Percentiles rank a stretch among this genome's conserved stretches.
These are phyloP conservation scores for Globisporangium ultimum DNA, from an alignment of 352 stramenopile species.

Conservation along the genomic window DNA sequence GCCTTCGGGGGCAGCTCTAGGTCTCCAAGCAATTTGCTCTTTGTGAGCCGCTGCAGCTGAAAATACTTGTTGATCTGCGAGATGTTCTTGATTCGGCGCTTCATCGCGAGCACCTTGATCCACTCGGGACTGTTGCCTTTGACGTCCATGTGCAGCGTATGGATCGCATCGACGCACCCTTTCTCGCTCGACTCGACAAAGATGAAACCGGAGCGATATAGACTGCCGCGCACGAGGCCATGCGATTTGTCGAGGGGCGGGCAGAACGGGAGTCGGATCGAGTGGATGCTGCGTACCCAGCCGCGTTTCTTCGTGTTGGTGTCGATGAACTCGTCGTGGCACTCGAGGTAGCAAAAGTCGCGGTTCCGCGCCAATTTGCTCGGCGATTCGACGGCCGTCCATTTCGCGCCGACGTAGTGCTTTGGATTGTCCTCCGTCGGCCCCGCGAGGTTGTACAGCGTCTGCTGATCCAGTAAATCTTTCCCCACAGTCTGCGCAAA, in stretches of 20 bases:
- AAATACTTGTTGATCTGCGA: constrained; percentile 68
- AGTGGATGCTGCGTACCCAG: constrained; percentile 79
- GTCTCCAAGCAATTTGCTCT: constrained; percentile 50
- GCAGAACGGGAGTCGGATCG: constrained; percentile 72
- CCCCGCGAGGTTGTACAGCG: constrained; percentile 56
- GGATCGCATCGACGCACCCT: constrained; percentile 61
- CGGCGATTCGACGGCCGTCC: constrained; percentile 73
- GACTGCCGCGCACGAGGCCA: constrained; percentile 59
- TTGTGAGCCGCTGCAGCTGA: constrained; percentile 46
- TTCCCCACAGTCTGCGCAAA: constrained; percentile 73
- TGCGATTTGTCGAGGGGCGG: constrained; percentile 50
- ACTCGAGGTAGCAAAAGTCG: constrained; percentile 84
- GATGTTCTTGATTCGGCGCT: constrained; percentile 75
- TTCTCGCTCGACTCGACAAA: constrained; percentile 62
- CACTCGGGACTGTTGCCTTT: constrained; percentile 75
- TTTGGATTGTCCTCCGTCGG: constrained; percentile 74
- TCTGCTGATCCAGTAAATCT: constrained; percentile 79
- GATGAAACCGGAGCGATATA: constrained; percentile 79
- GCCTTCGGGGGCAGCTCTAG: constrained; percentile 58
- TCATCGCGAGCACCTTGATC: constrained; percentile 77
- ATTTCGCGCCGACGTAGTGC: constrained; percentile 83
- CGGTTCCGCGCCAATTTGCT: constrained; percentile 72
- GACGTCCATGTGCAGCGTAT: constrained; percentile 77
- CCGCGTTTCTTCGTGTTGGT: constrained; percentile 59
- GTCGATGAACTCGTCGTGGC: constrained; percentile 84